phyloP scores from a whole-genome alignment of 2,329 filamentous ascomycete species.

The Dactylella cylindrospora region DNA sequence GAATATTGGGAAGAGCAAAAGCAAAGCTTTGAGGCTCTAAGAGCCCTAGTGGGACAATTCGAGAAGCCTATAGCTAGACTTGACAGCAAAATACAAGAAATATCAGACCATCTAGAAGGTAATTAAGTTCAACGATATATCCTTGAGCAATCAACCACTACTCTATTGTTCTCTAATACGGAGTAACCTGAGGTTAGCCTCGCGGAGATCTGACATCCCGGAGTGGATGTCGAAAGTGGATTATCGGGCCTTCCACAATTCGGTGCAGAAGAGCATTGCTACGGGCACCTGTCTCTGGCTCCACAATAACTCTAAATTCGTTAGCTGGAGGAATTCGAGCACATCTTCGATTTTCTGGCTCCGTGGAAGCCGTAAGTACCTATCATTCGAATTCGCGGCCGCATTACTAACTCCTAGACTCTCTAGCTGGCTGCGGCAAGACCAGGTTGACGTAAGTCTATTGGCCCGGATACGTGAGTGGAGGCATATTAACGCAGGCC shows the following conservation, averaged over 20 bases:
- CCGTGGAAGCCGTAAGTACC: constrained; percentile 46
- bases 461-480: too few species aligned
- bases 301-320: constrained; percentile 18
- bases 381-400: constrained; percentile 47
- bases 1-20: background rate
- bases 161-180: too few species aligned
- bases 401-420: constrained; percentile 47
- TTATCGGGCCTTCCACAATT: constrained; percentile 42
- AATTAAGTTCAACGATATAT: too few species aligned
- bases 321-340: constrained; percentile 34
- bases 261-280: constrained; percentile 20
- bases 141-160: too few species aligned
- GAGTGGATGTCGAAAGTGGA: constrained; percentile 47
- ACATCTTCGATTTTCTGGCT: constrained; percentile 45
- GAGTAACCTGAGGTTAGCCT: too few species aligned
- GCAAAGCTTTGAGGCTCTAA: too few species aligned
- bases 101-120: constrained; percentile 23
- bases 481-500: too few species aligned
- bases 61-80: constrained; percentile 40
- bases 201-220: constrained; percentile 43
- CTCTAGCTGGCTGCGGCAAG: constrained; percentile 48
- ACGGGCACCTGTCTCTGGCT: constrained; percentile 45
- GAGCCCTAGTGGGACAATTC: constrained; percentile 23
- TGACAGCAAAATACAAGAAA: constrained; percentile 29
- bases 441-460: constrained; percentile 49